A percentile compares a stretch with the other conserved stretches of the same genome.
Conservation (phyloP, 306 rosid genomes). For the Lathyrus sativus region DNA sequence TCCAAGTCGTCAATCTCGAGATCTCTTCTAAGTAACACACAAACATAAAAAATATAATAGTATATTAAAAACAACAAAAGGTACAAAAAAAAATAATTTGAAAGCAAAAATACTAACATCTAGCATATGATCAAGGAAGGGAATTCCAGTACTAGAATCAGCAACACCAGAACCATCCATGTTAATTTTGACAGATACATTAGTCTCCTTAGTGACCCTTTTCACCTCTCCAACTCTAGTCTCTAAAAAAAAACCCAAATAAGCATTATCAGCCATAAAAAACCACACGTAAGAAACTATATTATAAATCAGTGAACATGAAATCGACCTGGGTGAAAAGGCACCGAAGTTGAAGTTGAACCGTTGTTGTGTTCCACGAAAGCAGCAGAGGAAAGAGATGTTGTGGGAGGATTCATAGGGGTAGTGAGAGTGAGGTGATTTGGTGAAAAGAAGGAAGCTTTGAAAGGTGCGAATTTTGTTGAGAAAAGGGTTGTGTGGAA, state of each 20-base stretch:
- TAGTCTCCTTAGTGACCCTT: slow-evolving; percentile 83
- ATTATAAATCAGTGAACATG: background rate
- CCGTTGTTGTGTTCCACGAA: slow-evolving; percentile 44
- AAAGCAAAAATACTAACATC: slow-evolving; percentile 65
- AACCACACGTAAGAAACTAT: background rate
- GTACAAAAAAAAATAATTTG: background rate
- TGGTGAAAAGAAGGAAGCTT: slow-evolving; percentile 30
- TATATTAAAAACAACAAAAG: background rate
- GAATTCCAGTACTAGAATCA: slow-evolving; percentile 77
- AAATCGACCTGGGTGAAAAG: slow-evolving; percentile 42
- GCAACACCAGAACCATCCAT: slow-evolving; percentile 86
- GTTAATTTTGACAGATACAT: slow-evolving; percentile 78
- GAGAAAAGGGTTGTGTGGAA: background rate
- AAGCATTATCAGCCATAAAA: background rate
- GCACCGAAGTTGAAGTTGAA: slow-evolving; percentile 43
- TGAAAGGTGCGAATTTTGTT: background rate
- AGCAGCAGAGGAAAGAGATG: slow-evolving; percentile 43
- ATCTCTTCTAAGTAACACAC: background rate
- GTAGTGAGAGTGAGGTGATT: slow-evolving; percentile 35
- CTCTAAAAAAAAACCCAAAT: slow-evolving; percentile 45
- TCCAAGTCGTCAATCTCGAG: too few relatives aligned
- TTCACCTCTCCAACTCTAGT: slow-evolving; percentile 84
- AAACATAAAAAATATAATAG: background rate
- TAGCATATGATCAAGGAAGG: slow-evolving; percentile 96
- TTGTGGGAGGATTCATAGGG: slow-evolving; percentile 41